Evolutionary conservation across 805 yeast genomes (phyloP).

Genomic region (Saccharomycopsis capsularis): DNA sequence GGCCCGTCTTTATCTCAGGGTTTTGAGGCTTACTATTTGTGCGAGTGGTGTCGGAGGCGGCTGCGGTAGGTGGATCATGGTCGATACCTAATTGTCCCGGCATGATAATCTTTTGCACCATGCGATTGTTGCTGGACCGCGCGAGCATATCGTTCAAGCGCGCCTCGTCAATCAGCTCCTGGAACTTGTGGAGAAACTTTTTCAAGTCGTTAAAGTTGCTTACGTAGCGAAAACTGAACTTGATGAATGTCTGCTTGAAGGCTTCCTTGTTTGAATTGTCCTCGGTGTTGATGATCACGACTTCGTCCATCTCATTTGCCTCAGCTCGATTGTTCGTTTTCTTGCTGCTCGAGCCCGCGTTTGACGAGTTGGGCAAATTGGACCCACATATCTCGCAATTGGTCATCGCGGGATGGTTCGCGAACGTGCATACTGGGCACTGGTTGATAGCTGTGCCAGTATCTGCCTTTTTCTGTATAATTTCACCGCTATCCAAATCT

Average conservation of each 20-base stretch:
- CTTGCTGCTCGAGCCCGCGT: neutral
- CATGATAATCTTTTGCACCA: slow-evolving; percentile 15
- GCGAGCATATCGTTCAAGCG: slow-evolving; percentile 1
- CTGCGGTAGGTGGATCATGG: too few species aligned
- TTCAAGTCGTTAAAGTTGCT: slow-evolving; percentile 9
- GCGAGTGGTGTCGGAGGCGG: neutral
- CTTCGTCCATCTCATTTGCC: neutral
- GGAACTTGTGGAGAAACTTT: slow-evolving; percentile 7
- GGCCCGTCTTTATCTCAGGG: slow-evolving; percentile 45
- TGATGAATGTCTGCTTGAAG: slow-evolving; percentile 20
- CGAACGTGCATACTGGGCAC: slow-evolving; percentile 66
- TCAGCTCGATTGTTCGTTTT: neutral
- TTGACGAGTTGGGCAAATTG: slow-evolving; percentile 29
- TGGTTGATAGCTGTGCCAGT: slow-evolving; percentile 1
- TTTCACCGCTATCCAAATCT: slow-evolving; percentile 5
- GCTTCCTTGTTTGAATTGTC: slow-evolving; percentile 22
- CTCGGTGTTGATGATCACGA: slow-evolving; percentile 2
- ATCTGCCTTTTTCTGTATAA: neutral
- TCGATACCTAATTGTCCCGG: neutral
- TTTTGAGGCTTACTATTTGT: neutral
- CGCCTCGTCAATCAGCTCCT: slow-evolving; percentile 11
- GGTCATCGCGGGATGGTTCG: slow-evolving; percentile 71
- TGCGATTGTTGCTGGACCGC: slow-evolving; percentile 7
- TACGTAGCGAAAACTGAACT: slow-evolving; percentile 17
- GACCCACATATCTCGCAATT: slow-evolving; percentile 88